Conservation (phyloP, 257 asterid genomes). For the Rauvolfia tetraphylla region DNA sequence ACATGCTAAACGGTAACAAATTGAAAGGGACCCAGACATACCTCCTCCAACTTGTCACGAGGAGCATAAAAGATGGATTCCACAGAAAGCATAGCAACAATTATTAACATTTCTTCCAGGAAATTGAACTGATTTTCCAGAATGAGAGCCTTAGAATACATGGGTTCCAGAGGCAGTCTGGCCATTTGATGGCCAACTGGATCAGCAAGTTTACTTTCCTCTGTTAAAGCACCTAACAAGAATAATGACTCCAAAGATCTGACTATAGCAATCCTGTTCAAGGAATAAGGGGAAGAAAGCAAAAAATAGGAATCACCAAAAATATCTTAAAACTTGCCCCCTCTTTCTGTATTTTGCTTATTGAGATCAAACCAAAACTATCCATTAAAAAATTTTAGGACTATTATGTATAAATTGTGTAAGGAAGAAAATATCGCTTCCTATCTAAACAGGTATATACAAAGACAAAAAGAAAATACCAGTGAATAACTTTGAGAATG, state of each 20-base stretch:
- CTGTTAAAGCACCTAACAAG: constrained; percentile 90
- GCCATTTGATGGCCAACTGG: constrained; percentile 91
- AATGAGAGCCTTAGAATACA: constrained; percentile 85
- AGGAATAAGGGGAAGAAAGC: background rate
- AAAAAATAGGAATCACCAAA: constrained; percentile 1
- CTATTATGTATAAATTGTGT: background rate
- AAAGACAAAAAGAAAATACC: background rate
- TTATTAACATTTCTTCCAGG: constrained; percentile 86
- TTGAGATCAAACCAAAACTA: background rate
- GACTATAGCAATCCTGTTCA: constrained; percentile 68
- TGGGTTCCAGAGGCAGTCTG: constrained; percentile 84
- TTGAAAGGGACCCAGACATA: constrained; percentile 21
- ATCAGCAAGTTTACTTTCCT: constrained; percentile 67
- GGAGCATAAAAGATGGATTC: constrained; percentile 91
- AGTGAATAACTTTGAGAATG: background rate
- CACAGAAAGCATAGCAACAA: constrained; percentile 87
- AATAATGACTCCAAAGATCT: constrained; percentile 80
- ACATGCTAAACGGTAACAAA: background rate
- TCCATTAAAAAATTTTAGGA: background rate
- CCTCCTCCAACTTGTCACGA: constrained; percentile 96
- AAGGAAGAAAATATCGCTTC: background rate
- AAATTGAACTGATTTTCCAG: constrained; percentile 76
- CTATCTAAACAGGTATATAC: background rate
- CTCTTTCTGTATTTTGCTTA: background rate
- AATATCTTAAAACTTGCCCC: background rate